These are phyloP conservation scores for Puccinia sorghi DNA, from an alignment of 1,284 basidiomycete genomes.

Conservation along the genomic window DNA sequence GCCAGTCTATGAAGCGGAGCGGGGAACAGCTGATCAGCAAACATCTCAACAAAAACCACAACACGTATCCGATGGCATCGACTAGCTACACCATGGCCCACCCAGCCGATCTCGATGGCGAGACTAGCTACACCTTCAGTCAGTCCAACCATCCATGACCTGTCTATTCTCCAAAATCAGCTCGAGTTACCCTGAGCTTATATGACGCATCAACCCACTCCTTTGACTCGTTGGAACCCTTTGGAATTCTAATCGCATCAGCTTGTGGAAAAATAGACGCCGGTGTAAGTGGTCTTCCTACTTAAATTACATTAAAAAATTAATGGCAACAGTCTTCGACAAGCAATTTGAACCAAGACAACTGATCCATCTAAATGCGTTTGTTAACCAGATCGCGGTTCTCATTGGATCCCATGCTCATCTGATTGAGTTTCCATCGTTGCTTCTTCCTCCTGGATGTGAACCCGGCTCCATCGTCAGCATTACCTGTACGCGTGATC, in stretches of 20 bases:
- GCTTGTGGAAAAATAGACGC: slow-evolving; percentile 50
- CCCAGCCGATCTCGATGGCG: slow-evolving; percentile 47
- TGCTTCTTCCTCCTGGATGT: slow-evolving; percentile 83
- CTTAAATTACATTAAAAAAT: not conserved
- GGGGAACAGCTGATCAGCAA: not conserved
- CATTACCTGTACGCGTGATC: slow-evolving; percentile 84
- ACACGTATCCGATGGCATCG: slow-evolving; percentile 20
- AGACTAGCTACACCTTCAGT: slow-evolving; percentile 51
- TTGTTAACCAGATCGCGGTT: slow-evolving; percentile 58
- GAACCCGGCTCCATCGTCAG: slow-evolving; percentile 93
- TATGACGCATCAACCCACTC: not conserved
- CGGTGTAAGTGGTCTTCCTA: slow-evolving; percentile 26
- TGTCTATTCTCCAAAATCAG: not conserved
- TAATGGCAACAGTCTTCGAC: not conserved
- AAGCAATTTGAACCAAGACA: not conserved
- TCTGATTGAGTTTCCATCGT: slow-evolving; percentile 90
- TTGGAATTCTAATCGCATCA: slow-evolving; percentile 12
- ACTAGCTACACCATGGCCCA: slow-evolving; percentile 44
- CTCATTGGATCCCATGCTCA: slow-evolving; percentile 87
- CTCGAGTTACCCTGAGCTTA: not conserved
- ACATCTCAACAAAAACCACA: not conserved
- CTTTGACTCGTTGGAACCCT: not conserved
- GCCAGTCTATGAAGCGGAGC: too few species aligned
- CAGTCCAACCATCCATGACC: slow-evolving; percentile 11
- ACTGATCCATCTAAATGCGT: not conserved